Base-by-base conservation (phyloP, 208 protist species). In the Lotmaria passim region DNA sequence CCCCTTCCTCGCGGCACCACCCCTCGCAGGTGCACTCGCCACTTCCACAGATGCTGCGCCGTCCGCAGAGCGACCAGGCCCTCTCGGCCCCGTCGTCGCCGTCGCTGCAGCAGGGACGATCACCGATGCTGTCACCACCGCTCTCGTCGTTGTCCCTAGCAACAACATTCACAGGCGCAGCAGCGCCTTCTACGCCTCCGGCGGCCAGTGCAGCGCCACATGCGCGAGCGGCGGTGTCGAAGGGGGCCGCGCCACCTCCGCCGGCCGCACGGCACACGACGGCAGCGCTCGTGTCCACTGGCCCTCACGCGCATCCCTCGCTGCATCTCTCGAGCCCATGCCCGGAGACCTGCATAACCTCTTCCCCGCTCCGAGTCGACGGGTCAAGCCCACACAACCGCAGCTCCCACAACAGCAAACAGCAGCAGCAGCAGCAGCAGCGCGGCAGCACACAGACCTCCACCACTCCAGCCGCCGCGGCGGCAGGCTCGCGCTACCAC, bases 231-330 rank as follows among this genome's bases (percentile, higher is more conserved):
- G 46, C 31, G 3, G 28, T 56, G 7, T 21, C 33, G 19, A 72
- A 64, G 17, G 66, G 66, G 0, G 66, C 56, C 0, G 56, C 66
- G 2, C 53, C 53, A 31, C 47, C 47, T 0, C 63, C 63, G 30
- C 52, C 63, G 15, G 26, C 39, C n/a, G 21, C 53, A 38, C 55
- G 31, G n/a, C 23, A 41, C 21, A 1, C 56, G 19, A 24, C 39
- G 4, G 30, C 11, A 34, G 11, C 34, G 53, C 53, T 39, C 30
- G 3, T 4, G 17, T 10, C 17, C 7, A 39, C 15, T 8, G 39
- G 24, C 38, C 17, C 15, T 0, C 21, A 55, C 28, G 5, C n/a
- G 2, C 43, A 44, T 44, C 53, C 55, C 12, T 43, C 65, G 24
- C 65, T 50, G 30, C 65, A 56, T 30, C 23, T 57, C 0, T 36